These are phyloP conservation scores for Vanderwaltozyma tropicalis DNA, from an alignment of 805 yeast genomes.

Conservation along the genomic window DNA sequence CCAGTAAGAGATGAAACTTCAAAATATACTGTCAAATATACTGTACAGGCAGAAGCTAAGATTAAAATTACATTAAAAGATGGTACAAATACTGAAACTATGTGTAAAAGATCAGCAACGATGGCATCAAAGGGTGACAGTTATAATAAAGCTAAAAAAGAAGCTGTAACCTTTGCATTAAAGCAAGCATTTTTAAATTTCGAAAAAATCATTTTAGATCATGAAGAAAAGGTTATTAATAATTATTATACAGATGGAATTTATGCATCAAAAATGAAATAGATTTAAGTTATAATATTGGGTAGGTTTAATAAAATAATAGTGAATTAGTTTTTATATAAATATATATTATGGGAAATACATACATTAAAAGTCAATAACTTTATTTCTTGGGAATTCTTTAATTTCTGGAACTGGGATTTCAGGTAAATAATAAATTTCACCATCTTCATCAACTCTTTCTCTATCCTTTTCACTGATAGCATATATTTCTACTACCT, in stretches of 20 bases:
- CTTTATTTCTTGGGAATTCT: slow-evolving; percentile 48
- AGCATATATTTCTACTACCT: slow-evolving; percentile 64
- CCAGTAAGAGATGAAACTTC: slow-evolving; percentile 4
- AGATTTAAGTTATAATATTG: neutral
- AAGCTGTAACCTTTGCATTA: slow-evolving; percentile 75
- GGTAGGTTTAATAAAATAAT: neutral
- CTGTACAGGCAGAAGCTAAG: slow-evolving; percentile 29
- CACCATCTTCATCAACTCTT: slow-evolving; percentile 82
- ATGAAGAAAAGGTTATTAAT: slow-evolving; percentile 25
- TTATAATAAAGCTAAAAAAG: slow-evolving; percentile 70
- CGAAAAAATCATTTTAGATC: slow-evolving; percentile 46
- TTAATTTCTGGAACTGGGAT: slow-evolving; percentile 59
- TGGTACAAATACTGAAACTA: slow-evolving; percentile 72
- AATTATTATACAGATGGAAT: slow-evolving; percentile 30
- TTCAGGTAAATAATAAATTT: slow-evolving; percentile 65
- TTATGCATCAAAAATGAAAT: slow-evolving; percentile 6
- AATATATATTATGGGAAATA: neutral
- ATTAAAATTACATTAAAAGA: slow-evolving; percentile 67
- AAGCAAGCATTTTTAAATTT: slow-evolving; percentile 72
- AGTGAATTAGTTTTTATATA: neutral
- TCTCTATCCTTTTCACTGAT: slow-evolving; percentile 81
- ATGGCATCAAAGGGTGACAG: slow-evolving; percentile 57
- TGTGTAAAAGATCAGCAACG: slow-evolving; percentile 64
- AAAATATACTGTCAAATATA: slow-evolving; percentile 10
- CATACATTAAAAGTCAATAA: slow-evolving; percentile 43